Evolutionary conservation across 345 rosid genomes (phyloP), one percentile per base, ranked within the genome.

Genomic region (Fremontodendron californicum): DNA sequence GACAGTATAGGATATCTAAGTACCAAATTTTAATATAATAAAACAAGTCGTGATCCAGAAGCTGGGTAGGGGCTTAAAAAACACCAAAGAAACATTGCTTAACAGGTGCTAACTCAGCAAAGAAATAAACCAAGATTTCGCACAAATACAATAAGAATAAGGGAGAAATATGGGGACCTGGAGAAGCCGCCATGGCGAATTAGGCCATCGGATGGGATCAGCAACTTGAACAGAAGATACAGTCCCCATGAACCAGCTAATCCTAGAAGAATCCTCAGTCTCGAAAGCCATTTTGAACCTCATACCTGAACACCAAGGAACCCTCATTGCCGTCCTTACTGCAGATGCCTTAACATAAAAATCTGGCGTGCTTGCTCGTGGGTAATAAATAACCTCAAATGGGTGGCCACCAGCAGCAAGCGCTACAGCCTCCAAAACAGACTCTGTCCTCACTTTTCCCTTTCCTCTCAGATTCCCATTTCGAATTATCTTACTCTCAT

Each of bases 221-320:
- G 90, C 87, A 73, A 90, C 91, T 85, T 90, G 96, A 83, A 90
- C 98, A 35, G 89, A 84, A 75, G 97, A 90, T 57, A 93, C 83
- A 11, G 96, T 95, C 31, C 99, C 99, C 97, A 91, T 89, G 66
- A 93, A 95, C 97, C 99, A 95, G 79, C 97, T 95, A 80, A 95
- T 90, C 78, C 99, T 80, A 1, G 97, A 93, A 6, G 94, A 93
- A 67, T 95, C 98, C 81, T 94, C 97, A 0, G 98, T 93, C 78
- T 94, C 98, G 43, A 94, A 94, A 66, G 98, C 86, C 99, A 95
- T 95, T 87, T 95, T 95, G 82, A 95, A 95, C 87, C 98, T 89
- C 93, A 93, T 93, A 16, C 97, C 97, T 9, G 88, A 80, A 77
- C 89, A 88, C 99, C 99, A 95, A 70, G 85, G 89, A 43, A 86